phyloP scores from a whole-genome alignment of 2,329 filamentous ascomycete genomes.

The Fusarium camptoceras region DNA sequence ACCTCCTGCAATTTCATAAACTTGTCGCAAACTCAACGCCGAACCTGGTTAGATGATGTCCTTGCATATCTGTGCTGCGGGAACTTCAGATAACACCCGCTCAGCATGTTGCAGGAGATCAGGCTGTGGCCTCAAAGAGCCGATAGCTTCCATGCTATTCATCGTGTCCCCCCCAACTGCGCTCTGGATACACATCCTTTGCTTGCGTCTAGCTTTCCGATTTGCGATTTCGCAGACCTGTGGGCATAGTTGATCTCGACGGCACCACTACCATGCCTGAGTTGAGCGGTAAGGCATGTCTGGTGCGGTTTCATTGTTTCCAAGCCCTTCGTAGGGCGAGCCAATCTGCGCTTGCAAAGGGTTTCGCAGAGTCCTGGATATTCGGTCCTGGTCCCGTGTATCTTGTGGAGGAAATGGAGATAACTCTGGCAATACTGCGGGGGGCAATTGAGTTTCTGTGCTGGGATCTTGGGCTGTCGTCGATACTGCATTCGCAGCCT shows the following conservation, averaged over 20 bases:
- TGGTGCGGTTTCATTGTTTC: conserved; percentile 16
- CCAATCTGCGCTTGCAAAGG: conserved; percentile 22
- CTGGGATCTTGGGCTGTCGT: conserved; percentile 1
- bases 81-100: conserved; percentile 1
- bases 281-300: conserved; percentile 20
- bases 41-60: conserved; percentile 23
- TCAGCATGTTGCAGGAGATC: not conserved
- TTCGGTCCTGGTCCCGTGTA: conserved; percentile 3
- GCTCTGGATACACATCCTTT: not conserved
- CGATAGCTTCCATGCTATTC: not conserved
- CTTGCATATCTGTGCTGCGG: conserved; percentile 25
- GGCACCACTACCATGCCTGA: conserved; percentile 29
- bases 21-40: conserved; percentile 37
- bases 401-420: conserved; percentile 23
- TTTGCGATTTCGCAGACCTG: not conserved
- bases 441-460: conserved; percentile 10
- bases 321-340: conserved; percentile 6
- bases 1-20: conserved; percentile 39
- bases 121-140: not conserved
- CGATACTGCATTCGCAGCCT: conserved; percentile 3
- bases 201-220: not conserved
- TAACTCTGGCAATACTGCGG: conserved; percentile 29
- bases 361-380: conserved; percentile 20
- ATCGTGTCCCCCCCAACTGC: not conserved
- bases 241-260: not conserved